phyloP scores from a whole-genome alignment of 805 yeast species.

The Kazachstania kunashirensis region DNA sequence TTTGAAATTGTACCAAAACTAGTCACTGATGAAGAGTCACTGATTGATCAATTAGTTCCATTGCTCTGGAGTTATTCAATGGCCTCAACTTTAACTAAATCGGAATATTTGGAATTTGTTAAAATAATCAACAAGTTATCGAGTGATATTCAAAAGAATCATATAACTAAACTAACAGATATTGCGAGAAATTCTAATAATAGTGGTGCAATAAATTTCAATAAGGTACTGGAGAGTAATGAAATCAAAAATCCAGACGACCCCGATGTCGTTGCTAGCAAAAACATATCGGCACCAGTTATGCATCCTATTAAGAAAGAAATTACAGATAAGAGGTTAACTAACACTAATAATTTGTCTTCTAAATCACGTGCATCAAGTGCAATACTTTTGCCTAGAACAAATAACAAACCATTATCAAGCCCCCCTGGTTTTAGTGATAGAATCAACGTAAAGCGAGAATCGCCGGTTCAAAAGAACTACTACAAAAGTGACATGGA shows the following conservation, averaged over 20 bases:
- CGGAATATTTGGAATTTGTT: slow-evolving; percentile 35
- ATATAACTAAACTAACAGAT: slow-evolving; percentile 28
- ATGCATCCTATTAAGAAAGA: slow-evolving; percentile 21
- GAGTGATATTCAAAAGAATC: slow-evolving; percentile 36
- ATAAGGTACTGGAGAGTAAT: slow-evolving; percentile 17
- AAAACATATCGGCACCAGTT: slow-evolving; percentile 16
- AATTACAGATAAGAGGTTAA: no score
- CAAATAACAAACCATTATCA: no score
- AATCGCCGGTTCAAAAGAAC: no score
- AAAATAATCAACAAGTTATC: slow-evolving; percentile 35
- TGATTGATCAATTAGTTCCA: slow-evolving; percentile 46
- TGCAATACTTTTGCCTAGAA: no score
- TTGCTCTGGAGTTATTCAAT: slow-evolving; percentile 42
- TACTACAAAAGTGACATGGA: slow-evolving; percentile 9
- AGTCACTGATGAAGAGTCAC: slow-evolving; percentile 40
- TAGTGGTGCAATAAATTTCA: slow-evolving; percentile 19
- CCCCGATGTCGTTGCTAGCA: slow-evolving; percentile 18
- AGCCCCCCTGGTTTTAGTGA: no score
- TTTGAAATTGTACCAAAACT: slow-evolving; percentile 31
- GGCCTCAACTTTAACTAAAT: slow-evolving; percentile 34
- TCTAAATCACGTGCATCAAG: no score
- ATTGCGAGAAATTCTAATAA: slow-evolving; percentile 10
- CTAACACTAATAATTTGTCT: neutral
- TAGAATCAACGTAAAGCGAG: slow-evolving; percentile 1
- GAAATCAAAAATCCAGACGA: slow-evolving; percentile 14